Conservation (phyloP, 2,329 filamentous ascomycete species). For the Penicillium janthinellum region DNA sequence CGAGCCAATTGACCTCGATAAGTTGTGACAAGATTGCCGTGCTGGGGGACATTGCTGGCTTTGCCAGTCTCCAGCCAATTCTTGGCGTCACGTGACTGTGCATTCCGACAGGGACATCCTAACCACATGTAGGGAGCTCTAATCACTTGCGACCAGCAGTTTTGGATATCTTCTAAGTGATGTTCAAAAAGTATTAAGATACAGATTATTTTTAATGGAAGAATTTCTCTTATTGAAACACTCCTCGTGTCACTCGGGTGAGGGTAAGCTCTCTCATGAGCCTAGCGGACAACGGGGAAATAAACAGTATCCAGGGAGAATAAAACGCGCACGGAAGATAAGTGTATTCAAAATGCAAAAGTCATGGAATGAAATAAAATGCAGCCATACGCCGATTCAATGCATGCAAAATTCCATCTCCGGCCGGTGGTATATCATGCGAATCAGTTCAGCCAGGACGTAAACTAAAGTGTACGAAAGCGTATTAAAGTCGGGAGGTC, state of each 20-base stretch:
- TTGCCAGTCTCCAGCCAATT: conserved; percentile 16
- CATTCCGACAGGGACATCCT: too few relatives aligned
- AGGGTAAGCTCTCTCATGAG: neutral
- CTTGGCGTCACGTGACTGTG: conserved; percentile 29
- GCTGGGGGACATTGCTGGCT: conserved; percentile 9
- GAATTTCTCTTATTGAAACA: neutral
- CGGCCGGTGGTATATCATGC: conserved; percentile 34
- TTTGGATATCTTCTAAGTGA: neutral
- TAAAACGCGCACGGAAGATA: neutral
- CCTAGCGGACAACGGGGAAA: neutral
- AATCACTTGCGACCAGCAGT: too few relatives aligned
- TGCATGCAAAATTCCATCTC: conserved; percentile 24
- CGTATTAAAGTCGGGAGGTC: conserved; percentile 13
- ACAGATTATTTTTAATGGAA: neutral
- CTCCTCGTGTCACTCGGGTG: neutral
- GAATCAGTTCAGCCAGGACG: conserved; percentile 24
- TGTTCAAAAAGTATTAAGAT: neutral
- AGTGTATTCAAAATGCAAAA: neutral
- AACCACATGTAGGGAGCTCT: too few relatives aligned
- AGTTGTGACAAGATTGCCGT: neutral
- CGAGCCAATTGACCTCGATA: conserved; percentile 24
- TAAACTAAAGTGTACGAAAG: conserved; percentile 13
- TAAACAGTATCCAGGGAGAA: neutral
- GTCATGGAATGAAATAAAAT: neutral
- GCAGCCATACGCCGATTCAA: conserved; percentile 27